Conservation (phyloP, 1,139 yeast genomes). For the Hemisphaericaspora xylofermentans region DNA sequence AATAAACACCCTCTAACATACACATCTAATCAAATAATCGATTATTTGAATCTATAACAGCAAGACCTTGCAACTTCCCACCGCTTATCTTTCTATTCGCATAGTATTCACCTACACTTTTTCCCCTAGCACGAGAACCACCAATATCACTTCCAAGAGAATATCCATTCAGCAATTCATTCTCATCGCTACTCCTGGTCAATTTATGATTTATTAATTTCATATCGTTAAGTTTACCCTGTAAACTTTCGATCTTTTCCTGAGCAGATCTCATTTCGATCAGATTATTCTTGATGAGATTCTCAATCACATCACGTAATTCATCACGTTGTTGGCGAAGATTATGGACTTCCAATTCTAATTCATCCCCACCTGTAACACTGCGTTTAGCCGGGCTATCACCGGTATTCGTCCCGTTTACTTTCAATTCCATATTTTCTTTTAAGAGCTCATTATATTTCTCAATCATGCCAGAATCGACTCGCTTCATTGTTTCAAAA, state of each 20-base stretch:
- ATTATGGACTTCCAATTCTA: slow-evolving; percentile 25
- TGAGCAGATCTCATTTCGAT: slow-evolving; percentile 38
- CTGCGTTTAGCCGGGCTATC: slow-evolving; percentile 15
- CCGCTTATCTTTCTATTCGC: slow-evolving; percentile 18
- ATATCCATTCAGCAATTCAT: not conserved
- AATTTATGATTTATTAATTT: slow-evolving; percentile 36
- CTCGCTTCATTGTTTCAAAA: slow-evolving; percentile 18
- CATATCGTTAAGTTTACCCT: slow-evolving; percentile 36
- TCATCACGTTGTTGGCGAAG: slow-evolving; percentile 58
- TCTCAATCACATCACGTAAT: slow-evolving; percentile 51
- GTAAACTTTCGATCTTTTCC: slow-evolving; percentile 45
- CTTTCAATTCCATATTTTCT: slow-evolving; percentile 45
- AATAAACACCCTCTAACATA: not conserved
- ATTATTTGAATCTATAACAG: slow-evolving; percentile 41
- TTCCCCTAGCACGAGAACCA: not conserved
- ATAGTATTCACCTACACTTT: slow-evolving; percentile 9
- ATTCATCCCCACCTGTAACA: not conserved
- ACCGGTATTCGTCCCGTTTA: slow-evolving; percentile 8
- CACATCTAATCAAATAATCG: slow-evolving; percentile 27
- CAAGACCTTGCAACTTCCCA: slow-evolving; percentile 44
- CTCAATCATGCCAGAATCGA: slow-evolving; percentile 27
- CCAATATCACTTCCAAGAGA: not conserved
- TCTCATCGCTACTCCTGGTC: slow-evolving; percentile 17
- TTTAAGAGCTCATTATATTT: slow-evolving; percentile 40
- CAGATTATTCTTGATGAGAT: slow-evolving; percentile 35